These are phyloP conservation scores for Ophiocordyceps camponoti-leonardi DNA, from an alignment of 2,329 filamentous ascomycete species.

Conservation along the genomic window DNA sequence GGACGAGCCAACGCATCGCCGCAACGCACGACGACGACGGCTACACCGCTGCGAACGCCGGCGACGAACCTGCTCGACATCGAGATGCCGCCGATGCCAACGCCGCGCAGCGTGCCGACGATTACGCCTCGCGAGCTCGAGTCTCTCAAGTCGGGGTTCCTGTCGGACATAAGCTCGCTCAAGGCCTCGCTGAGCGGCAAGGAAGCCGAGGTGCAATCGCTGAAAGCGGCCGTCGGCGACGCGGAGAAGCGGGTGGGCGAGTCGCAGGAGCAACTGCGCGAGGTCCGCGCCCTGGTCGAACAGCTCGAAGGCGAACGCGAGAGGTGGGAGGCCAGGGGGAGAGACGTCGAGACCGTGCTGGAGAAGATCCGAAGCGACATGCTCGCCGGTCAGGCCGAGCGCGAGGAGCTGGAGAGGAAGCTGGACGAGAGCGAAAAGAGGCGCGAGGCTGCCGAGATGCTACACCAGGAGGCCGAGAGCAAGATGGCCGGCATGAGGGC, in stretches of 20 bases:
- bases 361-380: constrained; percentile 71
- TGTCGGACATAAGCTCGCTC: constrained; percentile 87
- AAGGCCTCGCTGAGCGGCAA: constrained; percentile 84
- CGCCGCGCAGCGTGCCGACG: constrained; percentile 76
- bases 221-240: constrained; percentile 76
- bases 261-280: constrained; percentile 65
- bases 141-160: constrained; percentile 73
- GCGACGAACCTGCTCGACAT: constrained; percentile 55
- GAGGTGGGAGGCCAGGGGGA: constrained; percentile 68
- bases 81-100: constrained; percentile 85
- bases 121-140: constrained; percentile 88
- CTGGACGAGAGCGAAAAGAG: constrained; percentile 63
- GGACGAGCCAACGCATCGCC: constrained; percentile 14
- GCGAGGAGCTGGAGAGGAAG: constrained; percentile 59
- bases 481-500: constrained; percentile 60
- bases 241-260: constrained; percentile 85
- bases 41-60: constrained; percentile 1
- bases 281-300: constrained; percentile 55
- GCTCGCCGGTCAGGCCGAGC: constrained; percentile 58
- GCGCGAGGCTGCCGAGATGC: constrained; percentile 55
- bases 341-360: constrained; percentile 72
- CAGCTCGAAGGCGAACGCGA: constrained; percentile 58
- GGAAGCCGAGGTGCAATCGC: constrained; percentile 74
- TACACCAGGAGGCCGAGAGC: constrained; percentile 59
- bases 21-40: constrained; percentile 13